Evolutionary conservation across 345 rosid genomes (phyloP), one percentile per base, ranked within the genome.

Genomic region (Lepidium africanum): DNA sequence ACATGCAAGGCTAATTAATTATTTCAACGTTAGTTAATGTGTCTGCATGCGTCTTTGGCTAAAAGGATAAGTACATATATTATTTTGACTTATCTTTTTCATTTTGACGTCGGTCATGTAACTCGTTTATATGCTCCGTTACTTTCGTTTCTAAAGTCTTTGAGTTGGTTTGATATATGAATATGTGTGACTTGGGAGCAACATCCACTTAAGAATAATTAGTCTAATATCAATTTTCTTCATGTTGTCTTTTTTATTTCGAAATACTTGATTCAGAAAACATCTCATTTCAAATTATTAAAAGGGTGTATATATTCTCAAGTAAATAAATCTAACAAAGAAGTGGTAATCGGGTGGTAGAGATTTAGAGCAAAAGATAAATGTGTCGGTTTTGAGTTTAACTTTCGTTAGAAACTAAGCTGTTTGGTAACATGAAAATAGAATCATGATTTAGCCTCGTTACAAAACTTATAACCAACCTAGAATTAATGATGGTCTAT

Each of bases 1-100:
- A 72, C 71, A 64, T 47, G 76, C 76, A 47, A 9, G 40, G 56
- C 49, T 35, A 11, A 49, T 30, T 38, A 14, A 33, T 13, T 70
- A 17, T 57, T 5, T 30, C 33, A 59, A 48, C 33, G 63, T n/a
- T 16, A 16, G 6, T 45, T 67, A 56, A 35, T 56, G 38, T 45
- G 47, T 61, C 69, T 33, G 32, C 39, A 14, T 70, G 47, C 39
- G 19, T 70, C 54, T 60, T 70, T 21, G 33, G 27, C 45, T 21
- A 51, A 40, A 43, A 40, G 45, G 68, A 70, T 52, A 41, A 70
- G 30, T n/a, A 32, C 43, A 23, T 33, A 7, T 41, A 38, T 13
- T 19, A 38, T 12, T 58, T 25, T 68, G 56, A 36, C 38, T 37
- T 47, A 38, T 57, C 57, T n/a, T 38, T 59, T 16, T 59, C 32